Base-by-base conservation (phyloP, 495 filamentous ascomycete species). In the Penicillium riverlandense region DNA sequence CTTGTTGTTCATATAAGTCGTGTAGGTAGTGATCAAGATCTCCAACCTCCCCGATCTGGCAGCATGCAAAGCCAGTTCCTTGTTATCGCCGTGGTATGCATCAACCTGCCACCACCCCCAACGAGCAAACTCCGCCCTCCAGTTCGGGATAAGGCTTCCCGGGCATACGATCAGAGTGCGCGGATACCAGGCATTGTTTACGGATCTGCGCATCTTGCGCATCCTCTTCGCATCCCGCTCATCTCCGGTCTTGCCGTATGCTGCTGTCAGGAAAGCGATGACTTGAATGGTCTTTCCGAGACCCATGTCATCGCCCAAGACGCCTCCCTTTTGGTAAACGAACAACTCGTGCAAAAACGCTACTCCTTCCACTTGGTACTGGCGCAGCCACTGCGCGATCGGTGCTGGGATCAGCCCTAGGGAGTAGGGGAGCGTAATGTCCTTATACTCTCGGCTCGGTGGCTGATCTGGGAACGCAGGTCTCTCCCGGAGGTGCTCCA, bases 81-180 rank as follows among this genome's bases (percentile, higher is more conserved):
- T 90, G 30, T 74, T 78, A 6, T 72, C 61, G 5, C 90, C 90
- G 54, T 96, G 91, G 58, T 81, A 98, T 6, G 80, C 62, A 54
- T 94, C 86, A 10, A 86, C 75, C 49, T 87, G 79, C 92, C 92
- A 98, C 86, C 88, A 98, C 2, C 92, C 92, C 92, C 92, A 98
- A 40, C 83, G 79, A 32, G 78, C 64, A 11, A 98, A 68, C 61
- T 98, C 92, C 12, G 79, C 78, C 57, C 77, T 80, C 92, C 92
- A 98, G 51, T 98, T 97, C 41, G 78, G 75, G 47, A 97, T 91
- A 48, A 98, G 61, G 1, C 79, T 85, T 0, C 90, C 90, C 0
- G 94, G 92, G 59, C 90, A 96, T 15, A 97, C 75, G 33, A 98
- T 85, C 38, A 98, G 63, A 3, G 84, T 83, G 38, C 79, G 78